Base-by-base conservation (phyloP, 1,284 basidiomycete genomes). In the Hemileia vastatrix region DNA sequence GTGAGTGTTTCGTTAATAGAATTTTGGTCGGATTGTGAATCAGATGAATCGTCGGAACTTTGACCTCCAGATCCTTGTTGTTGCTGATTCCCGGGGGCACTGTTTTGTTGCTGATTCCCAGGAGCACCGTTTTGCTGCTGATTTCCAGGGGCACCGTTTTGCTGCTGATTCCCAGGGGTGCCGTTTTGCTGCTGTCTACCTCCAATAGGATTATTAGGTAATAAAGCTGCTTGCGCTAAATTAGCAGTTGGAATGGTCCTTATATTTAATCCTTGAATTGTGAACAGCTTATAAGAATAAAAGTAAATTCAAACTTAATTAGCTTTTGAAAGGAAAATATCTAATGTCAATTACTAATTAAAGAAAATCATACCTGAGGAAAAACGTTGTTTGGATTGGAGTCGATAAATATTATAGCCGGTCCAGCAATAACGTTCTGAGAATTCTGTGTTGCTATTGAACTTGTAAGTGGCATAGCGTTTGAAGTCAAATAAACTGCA, bases 371-470 rank as follows among this genome's bases (percentile, higher is more conserved):
- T 44, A 60, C 57, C 57, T 60, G 50, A 2, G 21, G 18, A 13
- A 60, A 54, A 18, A 60, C 57, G 13, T 60, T 50, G 18, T 60
- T 8, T 43, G 52, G 50, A 27, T 60, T 44, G 6, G 57, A 60
- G 50, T 60, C 57, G 11, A 60, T 50, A 53, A 60, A 60, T n/a
- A 60, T 53, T 0, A 60, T 21, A 4, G 57, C 57, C 3, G 57
- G 57, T 6, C 57, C 57, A 43, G 57, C 57, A 8, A 60, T 40
- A 13, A 60, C 57, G 27, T 60, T 60, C 18, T 60, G 49, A 8
- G 57, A 8, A n/a, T n/a, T n/a, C 33, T 60, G 50, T 3, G 32
- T 31, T 5, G 36, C 51, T 21, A 52, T 23, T 5, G 32, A 24
- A 18, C 50, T 9, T 0, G 40, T 60, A 9, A 60, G 36, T 15